Percentiles rank a stretch among this genome's conserved stretches.
phyloP scores from a whole-genome alignment of 1,284 basidiomycete species.

The Cryptococcus maquisensis region DNA sequence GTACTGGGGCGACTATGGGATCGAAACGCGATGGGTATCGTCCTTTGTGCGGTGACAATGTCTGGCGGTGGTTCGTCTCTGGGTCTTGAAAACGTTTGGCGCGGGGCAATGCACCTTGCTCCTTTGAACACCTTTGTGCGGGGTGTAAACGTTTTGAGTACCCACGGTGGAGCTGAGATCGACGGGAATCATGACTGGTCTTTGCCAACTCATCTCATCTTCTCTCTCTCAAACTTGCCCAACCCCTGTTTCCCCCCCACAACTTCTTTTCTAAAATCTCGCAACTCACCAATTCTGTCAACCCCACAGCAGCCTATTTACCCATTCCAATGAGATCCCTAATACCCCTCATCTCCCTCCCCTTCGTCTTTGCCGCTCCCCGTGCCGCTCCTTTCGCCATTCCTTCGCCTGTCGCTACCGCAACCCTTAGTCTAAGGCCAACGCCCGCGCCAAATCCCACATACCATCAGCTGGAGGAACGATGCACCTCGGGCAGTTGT shows the following conservation, averaged over 20 bases:
- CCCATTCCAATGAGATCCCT: neutral
- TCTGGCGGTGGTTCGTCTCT: no score
- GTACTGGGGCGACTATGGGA: neutral
- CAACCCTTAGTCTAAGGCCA: constrained; percentile 4
- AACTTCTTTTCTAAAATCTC: neutral
- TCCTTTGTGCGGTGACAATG: no score
- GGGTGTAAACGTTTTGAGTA: no score
- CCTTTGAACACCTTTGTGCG: no score
- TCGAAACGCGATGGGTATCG: neutral
- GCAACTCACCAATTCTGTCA: neutral
- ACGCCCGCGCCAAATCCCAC: neutral
- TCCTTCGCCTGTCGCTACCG: neutral
- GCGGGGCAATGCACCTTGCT: no score
- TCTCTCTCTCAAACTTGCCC: no score
- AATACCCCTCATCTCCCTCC: neutral
- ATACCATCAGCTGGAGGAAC: constrained; percentile 3
- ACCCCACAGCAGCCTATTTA: neutral
- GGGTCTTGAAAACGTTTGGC: neutral
- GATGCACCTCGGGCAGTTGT: constrained; percentile 22
- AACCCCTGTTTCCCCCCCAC: neutral
- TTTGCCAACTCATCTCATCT: no score
- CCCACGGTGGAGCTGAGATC: no score
- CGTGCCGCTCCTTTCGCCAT: neutral
- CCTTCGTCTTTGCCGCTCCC: neutral
- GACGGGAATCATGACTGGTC: no score